These are phyloP conservation scores for Rachicladosporium sp. DNA, from an alignment of 2,329 filamentous ascomycete species.

Conservation along the genomic window DNA sequence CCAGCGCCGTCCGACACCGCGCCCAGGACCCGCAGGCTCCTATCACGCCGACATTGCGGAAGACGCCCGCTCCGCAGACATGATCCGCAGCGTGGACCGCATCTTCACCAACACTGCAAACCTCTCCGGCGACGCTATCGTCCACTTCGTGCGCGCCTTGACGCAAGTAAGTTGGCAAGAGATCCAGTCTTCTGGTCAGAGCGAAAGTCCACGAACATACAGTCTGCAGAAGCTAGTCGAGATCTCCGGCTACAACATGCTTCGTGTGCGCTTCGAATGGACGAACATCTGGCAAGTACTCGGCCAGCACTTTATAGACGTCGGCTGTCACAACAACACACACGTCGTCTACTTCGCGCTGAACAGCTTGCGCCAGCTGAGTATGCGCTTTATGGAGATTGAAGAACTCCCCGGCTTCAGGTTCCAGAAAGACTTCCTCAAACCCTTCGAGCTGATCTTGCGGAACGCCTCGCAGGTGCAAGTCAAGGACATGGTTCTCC, in stretches of 20 bases:
- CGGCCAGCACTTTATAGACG: conserved; percentile 96
- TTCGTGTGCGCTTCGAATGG: conserved; percentile 95
- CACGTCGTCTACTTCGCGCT: conserved; percentile 95
- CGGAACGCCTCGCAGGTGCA: conserved; percentile 80
- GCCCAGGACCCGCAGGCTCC: conserved; percentile 24
- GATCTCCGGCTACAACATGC: conserved; percentile 99
- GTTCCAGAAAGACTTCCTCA: conserved; percentile 98
- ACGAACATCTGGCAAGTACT: conserved; percentile 94
- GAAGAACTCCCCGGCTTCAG: conserved; percentile 97
- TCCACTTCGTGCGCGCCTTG: conserved; percentile 83
- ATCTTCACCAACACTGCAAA: conserved; percentile 97
- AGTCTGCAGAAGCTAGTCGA: conserved; percentile 96
- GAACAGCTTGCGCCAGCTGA: conserved; percentile 86
- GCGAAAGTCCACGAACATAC: conserved; percentile 90
- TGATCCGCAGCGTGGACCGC: conserved; percentile 81
- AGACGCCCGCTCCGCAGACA: conserved; percentile 84
- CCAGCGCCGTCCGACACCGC: conserved; percentile 40
- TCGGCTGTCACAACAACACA: conserved; percentile 92
- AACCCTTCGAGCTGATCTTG: conserved; percentile 96
- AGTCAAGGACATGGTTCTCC: conserved; percentile 94
- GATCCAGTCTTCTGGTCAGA: conserved; percentile 92
- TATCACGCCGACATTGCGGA: conserved; percentile 73
- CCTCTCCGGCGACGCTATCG: conserved; percentile 83
- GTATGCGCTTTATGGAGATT: conserved; percentile 98
- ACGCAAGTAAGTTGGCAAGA: conserved; percentile 98